A percentile compares a stretch with the other conserved stretches of the same genome.
Evolutionary conservation across 208 protist genomes (phyloP).

Genomic region (Trypanosomatidae sp.): DNA sequence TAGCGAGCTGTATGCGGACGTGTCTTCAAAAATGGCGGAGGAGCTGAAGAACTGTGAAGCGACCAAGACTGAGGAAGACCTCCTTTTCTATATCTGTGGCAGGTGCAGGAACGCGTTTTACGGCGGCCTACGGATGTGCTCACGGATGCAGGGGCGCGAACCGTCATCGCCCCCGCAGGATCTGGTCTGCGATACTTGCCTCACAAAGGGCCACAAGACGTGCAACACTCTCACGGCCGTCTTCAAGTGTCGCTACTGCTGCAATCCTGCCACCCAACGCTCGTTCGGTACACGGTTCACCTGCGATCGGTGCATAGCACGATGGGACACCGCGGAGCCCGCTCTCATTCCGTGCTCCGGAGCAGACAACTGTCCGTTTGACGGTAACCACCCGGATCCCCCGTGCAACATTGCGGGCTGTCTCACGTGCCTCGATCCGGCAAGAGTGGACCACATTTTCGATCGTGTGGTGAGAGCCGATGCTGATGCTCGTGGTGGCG

Average conservation of each 20-base stretch:
- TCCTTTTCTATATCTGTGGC: slow-evolving; percentile 78
- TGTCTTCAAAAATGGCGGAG: slow-evolving; percentile 24
- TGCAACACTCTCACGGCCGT: slow-evolving; percentile 23
- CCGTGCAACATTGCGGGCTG: slow-evolving; percentile 45
- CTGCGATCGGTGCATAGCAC: slow-evolving; percentile 70
- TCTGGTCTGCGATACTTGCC: slow-evolving; percentile 77
- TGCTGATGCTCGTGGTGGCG: not conserved
- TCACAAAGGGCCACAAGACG: slow-evolving; percentile 9
- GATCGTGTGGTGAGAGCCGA: slow-evolving; percentile 2
- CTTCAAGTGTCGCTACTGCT: slow-evolving; percentile 91
- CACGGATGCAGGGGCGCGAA: slow-evolving; percentile 59
- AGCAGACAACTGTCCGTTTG: slow-evolving; percentile 49
- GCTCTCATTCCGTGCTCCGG: slow-evolving; percentile 57
- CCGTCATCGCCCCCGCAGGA: slow-evolving; percentile 58
- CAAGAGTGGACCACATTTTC: slow-evolving; percentile 11
- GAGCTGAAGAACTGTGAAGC: slow-evolving; percentile 26
- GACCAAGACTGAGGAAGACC: slow-evolving; percentile 63
- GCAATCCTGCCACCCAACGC: slow-evolving; percentile 81
- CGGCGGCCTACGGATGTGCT: slow-evolving; percentile 78
- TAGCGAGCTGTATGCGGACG: slow-evolving; percentile 29
- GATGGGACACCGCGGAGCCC: slow-evolving; percentile 69
- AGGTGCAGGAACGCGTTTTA: slow-evolving; percentile 69
- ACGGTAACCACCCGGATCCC: slow-evolving; percentile 34
- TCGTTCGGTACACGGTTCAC: slow-evolving; percentile 85
- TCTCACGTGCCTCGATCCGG: slow-evolving; percentile 37